Percentiles rank a stretch among this genome's conserved stretches.
phyloP scores from a whole-genome alignment of 768 basidiomycete species.

The Panus rudis region DNA sequence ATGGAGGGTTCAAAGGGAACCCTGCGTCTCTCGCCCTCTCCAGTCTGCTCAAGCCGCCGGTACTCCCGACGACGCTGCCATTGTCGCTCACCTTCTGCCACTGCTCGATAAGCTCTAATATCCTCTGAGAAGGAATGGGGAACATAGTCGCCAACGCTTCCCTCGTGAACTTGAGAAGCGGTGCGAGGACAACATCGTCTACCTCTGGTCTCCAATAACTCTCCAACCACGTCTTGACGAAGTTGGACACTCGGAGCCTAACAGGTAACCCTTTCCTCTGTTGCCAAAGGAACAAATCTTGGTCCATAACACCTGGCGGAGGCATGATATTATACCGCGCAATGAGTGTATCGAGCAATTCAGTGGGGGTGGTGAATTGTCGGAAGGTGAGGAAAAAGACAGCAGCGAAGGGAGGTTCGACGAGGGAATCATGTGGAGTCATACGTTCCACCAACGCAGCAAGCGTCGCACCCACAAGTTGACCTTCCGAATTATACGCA shows the following conservation, averaged over 20 bases:
- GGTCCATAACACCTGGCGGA: conserved; percentile 46
- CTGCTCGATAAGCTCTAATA: conserved; percentile 56
- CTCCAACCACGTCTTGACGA: conserved; percentile 94
- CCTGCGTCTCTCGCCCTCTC: conserved; percentile 70
- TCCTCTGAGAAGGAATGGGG: conserved; percentile 63
- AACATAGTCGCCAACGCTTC: conserved; percentile 58
- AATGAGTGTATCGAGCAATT: conserved; percentile 73
- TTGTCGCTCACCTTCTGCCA: conserved; percentile 29
- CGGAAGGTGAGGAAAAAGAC: conserved; percentile 97
- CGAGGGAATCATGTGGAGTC: conserved; percentile 90
- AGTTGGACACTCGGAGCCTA: conserved; percentile 83
- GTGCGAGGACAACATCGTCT: conserved; percentile 59
- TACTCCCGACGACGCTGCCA: no score
- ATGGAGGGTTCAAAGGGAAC: conserved; percentile 64
- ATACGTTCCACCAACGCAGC: conserved; percentile 91
- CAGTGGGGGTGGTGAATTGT: conserved; percentile 72
- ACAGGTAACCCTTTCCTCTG: conserved; percentile 86
- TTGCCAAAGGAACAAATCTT: conserved; percentile 70
- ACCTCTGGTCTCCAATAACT: conserved; percentile 75
- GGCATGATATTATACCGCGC: conserved; percentile 77
- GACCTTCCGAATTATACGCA: conserved; percentile 84
- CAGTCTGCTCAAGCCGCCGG: conserved; percentile 46
- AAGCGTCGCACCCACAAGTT: conserved; percentile 86
- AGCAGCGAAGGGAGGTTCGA: conserved; percentile 78
- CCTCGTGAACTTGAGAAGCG: conserved; percentile 52